Percentiles rank a stretch among this genome's conserved stretches.
phyloP scores from a whole-genome alignment of 179 eudicot species.

The Amaranthus tricolor region DNA sequence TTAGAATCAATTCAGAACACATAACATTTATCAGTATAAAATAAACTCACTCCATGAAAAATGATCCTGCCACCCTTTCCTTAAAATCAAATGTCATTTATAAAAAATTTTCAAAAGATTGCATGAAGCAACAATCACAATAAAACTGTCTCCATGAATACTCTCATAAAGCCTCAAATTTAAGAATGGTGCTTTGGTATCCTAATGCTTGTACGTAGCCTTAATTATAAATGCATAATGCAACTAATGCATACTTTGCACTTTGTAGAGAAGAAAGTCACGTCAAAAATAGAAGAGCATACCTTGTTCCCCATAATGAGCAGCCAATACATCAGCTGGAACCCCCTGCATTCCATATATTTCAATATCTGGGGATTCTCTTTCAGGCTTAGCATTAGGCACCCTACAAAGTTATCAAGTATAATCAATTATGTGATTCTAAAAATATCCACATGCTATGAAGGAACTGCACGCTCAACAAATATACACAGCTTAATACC shows the following conservation, averaged over 20 bases:
- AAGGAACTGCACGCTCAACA: not conserved
- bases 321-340: constrained; percentile 74
- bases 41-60: too few relatives aligned
- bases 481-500: not conserved
- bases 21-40: too few relatives aligned
- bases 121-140: not conserved
- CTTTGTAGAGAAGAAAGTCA: not conserved
- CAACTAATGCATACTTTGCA: not conserved
- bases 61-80: too few relatives aligned
- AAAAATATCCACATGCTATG: constrained; percentile 3
- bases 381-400: constrained; percentile 88
- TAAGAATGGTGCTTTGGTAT: not conserved
- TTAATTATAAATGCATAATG: too few relatives aligned
- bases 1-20: too few relatives aligned
- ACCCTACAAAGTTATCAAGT: constrained; percentile 49
- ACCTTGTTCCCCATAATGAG: constrained; percentile 93
- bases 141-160: not conserved
- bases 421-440: not conserved
- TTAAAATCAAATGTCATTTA: not conserved
- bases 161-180: not conserved
- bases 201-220: not conserved
- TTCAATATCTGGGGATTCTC: constrained; percentile 94
- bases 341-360: constrained; percentile 98
- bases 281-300: constrained; percentile 14
- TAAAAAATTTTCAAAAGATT: not conserved